Percentiles rank a stretch among this genome's conserved stretches.
These are phyloP conservation scores for Solanum piurae DNA, from an alignment of 257 asterid genomes.

Conservation along the genomic window DNA sequence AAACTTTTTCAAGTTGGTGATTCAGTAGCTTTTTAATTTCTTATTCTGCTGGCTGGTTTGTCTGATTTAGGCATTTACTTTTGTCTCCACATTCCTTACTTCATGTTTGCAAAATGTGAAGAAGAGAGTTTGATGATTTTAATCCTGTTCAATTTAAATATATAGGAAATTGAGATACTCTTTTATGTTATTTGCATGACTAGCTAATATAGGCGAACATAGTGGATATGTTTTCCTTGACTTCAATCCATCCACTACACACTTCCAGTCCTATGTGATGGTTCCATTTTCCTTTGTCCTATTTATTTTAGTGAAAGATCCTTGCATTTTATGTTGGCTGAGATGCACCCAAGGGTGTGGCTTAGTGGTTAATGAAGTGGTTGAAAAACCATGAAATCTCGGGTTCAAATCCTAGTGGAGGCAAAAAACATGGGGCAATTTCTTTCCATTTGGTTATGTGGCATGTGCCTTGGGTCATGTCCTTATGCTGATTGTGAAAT, in stretches of 20 bases:
- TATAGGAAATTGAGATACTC: neutral
- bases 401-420: neutral
- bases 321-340: neutral
- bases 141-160: neutral
- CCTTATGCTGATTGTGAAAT: neutral
- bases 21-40: neutral
- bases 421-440: neutral
- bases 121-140: neutral
- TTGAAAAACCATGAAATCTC: neutral
- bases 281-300: neutral
- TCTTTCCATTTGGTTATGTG: neutral
- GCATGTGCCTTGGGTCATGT: neutral
- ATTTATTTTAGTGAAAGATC: neutral
- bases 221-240: neutral
- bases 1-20: neutral
- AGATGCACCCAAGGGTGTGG: neutral
- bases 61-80: neutral
- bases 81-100: neutral
- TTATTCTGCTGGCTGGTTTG: neutral
- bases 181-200: neutral
- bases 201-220: neutral
- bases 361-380: neutral
- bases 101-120: neutral
- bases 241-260: neutral
- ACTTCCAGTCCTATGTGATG: neutral